A percentile compares a stretch with the other conserved stretches of the same genome.
These are phyloP conservation scores for Trametes punicea DNA, from an alignment of 768 basidiomycete species.

Conservation along the genomic window DNA sequence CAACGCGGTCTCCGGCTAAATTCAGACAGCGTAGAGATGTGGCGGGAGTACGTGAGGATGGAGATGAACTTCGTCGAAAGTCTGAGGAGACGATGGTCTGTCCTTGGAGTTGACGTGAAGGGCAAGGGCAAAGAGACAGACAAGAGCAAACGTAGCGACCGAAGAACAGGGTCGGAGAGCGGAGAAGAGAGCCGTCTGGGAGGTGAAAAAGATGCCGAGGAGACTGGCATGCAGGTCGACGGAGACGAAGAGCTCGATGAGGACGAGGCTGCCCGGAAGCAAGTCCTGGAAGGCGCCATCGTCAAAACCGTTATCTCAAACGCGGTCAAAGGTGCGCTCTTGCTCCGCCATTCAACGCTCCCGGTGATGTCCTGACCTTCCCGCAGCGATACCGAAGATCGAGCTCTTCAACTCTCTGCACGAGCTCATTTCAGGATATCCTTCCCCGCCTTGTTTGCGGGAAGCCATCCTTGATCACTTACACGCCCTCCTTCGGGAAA, in stretches of 20 bases:
- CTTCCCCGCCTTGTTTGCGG: constrained; percentile 39
- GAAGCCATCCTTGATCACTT: constrained; percentile 41
- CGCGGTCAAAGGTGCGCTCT: constrained; percentile 63
- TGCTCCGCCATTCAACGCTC: constrained; percentile 10
- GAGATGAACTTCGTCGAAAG: constrained; percentile 85
- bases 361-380: constrained; percentile 11
- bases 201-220: constrained; percentile 12
- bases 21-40: constrained; percentile 67
- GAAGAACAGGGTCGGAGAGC: constrained; percentile 23
- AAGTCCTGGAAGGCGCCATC: constrained; percentile 76
- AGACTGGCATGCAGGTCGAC: constrained; percentile 25
- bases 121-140: constrained; percentile 14
- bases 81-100: constrained; percentile 72
- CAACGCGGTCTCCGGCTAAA: constrained; percentile 85
- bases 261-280: constrained; percentile 53
- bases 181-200: background rate
- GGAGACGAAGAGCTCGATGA: constrained; percentile 40
- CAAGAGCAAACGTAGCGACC: constrained; percentile 32
- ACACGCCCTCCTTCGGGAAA: constrained; percentile 38
- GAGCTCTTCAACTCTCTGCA: constrained; percentile 43
- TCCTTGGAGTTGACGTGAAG: constrained; percentile 58
- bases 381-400: constrained; percentile 38
- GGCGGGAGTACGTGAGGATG: constrained; percentile 89
- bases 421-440: constrained; percentile 40
- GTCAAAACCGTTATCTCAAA: constrained; percentile 73